These are phyloP conservation scores for Fraxinus americana DNA, from an alignment of 257 asterid genomes.

Conservation along the genomic window DNA sequence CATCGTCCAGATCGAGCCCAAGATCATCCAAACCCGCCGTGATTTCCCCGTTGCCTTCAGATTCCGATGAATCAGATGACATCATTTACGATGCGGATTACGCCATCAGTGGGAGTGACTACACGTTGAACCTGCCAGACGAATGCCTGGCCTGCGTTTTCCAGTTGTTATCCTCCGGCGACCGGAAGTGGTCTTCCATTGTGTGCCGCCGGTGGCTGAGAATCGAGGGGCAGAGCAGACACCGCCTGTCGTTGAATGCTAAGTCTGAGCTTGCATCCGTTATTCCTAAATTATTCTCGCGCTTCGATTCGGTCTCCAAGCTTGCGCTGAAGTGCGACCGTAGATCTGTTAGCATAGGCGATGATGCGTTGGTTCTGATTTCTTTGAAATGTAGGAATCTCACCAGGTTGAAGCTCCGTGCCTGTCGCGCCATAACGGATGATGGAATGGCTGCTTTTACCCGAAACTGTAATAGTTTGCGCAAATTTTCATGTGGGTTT, in stretches of 20 bases:
- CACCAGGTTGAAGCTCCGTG: conserved; percentile 77
- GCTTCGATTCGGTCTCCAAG: conserved; percentile 82
- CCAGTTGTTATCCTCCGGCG: conserved; percentile 70
- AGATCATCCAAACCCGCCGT: conserved; percentile 35
- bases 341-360: conserved; percentile 74
- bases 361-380: conserved; percentile 59
- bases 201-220: conserved; percentile 85
- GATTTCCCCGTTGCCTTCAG: conserved; percentile 18
- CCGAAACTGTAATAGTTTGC: conserved; percentile 55
- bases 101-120: conserved; percentile 32
- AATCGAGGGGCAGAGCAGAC: conserved; percentile 90
- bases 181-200: conserved; percentile 65
- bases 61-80: conserved; percentile 26
- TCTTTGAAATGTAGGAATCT: conserved; percentile 63
- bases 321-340: conserved; percentile 91
- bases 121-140: conserved; percentile 60
- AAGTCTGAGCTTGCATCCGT: conserved; percentile 45
- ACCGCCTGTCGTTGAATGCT: conserved; percentile 79
- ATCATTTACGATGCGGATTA: not conserved
- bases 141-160: conserved; percentile 72
- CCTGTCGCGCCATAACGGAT: conserved; percentile 82
- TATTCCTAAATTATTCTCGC: conserved; percentile 51
- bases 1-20: conserved; percentile 48
- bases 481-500: conserved; percentile 82
- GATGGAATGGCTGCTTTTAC: conserved; percentile 67